Evolutionary conservation across 1,284 basidiomycete genomes (phyloP), one percentile per base, ranked within the genome.

Genomic region (Cryptococcus sp.): DNA sequence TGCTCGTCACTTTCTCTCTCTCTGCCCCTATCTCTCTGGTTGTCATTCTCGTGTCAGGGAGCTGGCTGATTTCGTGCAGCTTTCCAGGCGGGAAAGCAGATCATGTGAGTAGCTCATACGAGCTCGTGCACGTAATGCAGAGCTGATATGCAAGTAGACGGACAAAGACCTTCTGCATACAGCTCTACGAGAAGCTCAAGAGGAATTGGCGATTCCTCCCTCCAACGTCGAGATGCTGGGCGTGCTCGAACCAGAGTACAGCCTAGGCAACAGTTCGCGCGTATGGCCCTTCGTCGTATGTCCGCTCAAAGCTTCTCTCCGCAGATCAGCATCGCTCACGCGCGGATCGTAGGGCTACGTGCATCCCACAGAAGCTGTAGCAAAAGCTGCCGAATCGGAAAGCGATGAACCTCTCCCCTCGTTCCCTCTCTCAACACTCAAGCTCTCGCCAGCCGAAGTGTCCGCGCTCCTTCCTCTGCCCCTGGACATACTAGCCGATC

Each of bases 271-370:
- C 58, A 57, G 60, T 27, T 52, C 72, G 22, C 62, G 75, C 4
- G 75, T 77, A 30, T 77, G 75, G 75, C 71, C 75, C 16, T 58
- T 77, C 38, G 66, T 76, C 0, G 75, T 77, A 55, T 61, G 70
- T 68, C 41, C 15, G 6, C 3, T 16, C 10, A 16, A 17, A 41
- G 23, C 43, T 22, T n/a, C n/a, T 54, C 49, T 10, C 15, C 20
- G 35, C 20, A 46, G 38, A 17, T n/a, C n/a, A 42, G 19, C 20
- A 39, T 30, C 17, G 41, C 39, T 23, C 20, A 43, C 41, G 16
- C 11, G 19, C 20, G 13, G n/a, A 25, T 8, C 15, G 35, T 55
- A 70, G 60, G 71, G 71, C 52, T 71, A 71, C 50, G 58, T 73
- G 1, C 68, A 71, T 55, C 35, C 59, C 3, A 19, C 50, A 3